These are phyloP conservation scores for Sporothrix inflata DNA, from an alignment of 2,329 filamentous ascomycete genomes.

Conservation along the genomic window DNA sequence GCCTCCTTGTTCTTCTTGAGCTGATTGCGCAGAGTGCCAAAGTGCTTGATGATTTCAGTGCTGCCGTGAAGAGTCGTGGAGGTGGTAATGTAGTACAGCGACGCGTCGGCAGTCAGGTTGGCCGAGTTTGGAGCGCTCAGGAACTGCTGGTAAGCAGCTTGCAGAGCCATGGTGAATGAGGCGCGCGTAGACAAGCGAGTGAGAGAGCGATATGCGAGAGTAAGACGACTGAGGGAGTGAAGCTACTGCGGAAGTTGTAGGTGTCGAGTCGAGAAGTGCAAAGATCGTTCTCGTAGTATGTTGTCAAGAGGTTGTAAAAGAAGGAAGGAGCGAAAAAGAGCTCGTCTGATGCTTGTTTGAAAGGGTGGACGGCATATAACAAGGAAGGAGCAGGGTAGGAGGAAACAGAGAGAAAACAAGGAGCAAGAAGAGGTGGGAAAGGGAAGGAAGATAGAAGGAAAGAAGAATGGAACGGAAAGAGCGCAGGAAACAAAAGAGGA, in stretches of 20 bases:
- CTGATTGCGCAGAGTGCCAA: slow-evolving; percentile 70
- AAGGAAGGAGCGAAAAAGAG: slow-evolving; percentile 7
- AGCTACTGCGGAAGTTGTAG: not conserved
- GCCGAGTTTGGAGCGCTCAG: slow-evolving; percentile 67
- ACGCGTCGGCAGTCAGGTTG: slow-evolving; percentile 65
- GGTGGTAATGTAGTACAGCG: slow-evolving; percentile 87
- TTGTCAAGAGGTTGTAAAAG: not conserved
- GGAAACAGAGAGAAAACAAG: not conserved
- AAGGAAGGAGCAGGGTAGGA: not conserved
- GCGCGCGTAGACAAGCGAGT: not conserved
- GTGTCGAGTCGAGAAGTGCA: not conserved
- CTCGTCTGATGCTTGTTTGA: not conserved
- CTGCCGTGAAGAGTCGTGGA: slow-evolving; percentile 73
- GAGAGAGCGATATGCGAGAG: not conserved
- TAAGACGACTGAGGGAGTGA: not conserved
- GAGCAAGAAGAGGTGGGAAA: not conserved
- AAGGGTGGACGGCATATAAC: not conserved
- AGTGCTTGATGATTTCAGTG: slow-evolving; percentile 80
- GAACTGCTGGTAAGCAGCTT: slow-evolving; percentile 70
- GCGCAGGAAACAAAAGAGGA: not conserved
- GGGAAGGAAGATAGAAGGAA: not conserved
- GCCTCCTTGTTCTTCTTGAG: slow-evolving; percentile 84
- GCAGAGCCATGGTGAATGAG: slow-evolving; percentile 50
- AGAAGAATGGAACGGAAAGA: not conserved
- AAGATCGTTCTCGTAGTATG: not conserved